Evolutionary conservation across 371 early-diverging fungal species (phyloP), one percentile per base, ranked within the genome.

Genomic region (Actinomortierella ambigua): DNA sequence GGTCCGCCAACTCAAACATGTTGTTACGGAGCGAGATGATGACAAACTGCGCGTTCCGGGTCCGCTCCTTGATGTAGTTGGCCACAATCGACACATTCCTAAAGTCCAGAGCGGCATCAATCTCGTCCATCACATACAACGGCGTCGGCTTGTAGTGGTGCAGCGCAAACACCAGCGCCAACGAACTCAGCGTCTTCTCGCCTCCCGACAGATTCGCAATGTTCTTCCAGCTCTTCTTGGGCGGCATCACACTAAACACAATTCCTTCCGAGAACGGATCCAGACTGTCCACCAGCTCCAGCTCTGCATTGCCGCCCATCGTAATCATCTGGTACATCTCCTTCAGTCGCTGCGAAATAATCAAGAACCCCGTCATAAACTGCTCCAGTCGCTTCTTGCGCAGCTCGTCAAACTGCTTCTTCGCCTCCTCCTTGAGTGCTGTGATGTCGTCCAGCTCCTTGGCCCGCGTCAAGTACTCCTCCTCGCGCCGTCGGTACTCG

Each of bases 301-400:
- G 83, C 77, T 99, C 99, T 0, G 99, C 99, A 78, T 98, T 98
- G 20, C 99, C 99, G 22, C 99, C 99, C 55, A 99, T 82, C 0
- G 99, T 99, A 61, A 99, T 95, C 94, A 98, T 92, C 92, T 95
- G 98, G 77, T 99, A 99, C 93, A 99, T 99, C 81, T 97, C 98
- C 81, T 99, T 99, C 28, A 99, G 82, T 68, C 97, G 91, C 62
- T 88, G 81, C 24, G 99, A 96, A 49, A 99, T 98, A 27, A 85
- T 80, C 39, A 87, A 91, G 77, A 99, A 99, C 0, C 99, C 99
- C 11, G 84, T 81, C 97, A 99, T 98, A 76, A 99, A 99, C 79
- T 95, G 93, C 40, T 92, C 91, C 15, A 94, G 75, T 43, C 99
- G 86, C 58, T 82, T 75, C 51, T 93, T 93, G 23, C 95, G 89